Base-by-base conservation (phyloP, 805 yeast genomes). In the Saccharomyces jurei region DNA sequence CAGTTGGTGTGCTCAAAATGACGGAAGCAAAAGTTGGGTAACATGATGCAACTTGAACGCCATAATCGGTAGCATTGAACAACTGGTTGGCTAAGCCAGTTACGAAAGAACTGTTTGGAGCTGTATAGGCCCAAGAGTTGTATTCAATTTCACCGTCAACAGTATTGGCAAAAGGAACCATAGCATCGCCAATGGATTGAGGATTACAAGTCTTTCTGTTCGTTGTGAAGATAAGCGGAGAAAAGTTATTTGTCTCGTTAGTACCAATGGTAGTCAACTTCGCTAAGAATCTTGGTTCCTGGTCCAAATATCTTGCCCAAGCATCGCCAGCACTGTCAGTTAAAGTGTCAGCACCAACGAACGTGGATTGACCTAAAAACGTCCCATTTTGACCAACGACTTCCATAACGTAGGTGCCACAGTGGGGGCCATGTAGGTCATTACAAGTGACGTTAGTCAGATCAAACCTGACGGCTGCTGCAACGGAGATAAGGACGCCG, bases 11-110 rank as follows among this genome's bases (percentile, higher is more conserved):
- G 22, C 52, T 41, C 36, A 58, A 30, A 4, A 58, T 50, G 31
- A 50, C 55, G 25, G 61, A 30, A 10, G 51, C 29, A 28, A 58
- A 52, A 29, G 57, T 58, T 22, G 55, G 55, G 47, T 46, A 56
- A 47, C 61, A 58, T 29, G 50, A 44, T n/a, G 61, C 61, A 31
- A 55, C 51, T 50, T 56, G 61, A 30, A 58, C 58, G 41, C 59
- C 61, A 30, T 51, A 54, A 32, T 52, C 55, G 4, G 59, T 46
- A 41, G 61, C 51, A 29, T 58, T 54, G 30, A 58, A 46, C 48
- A 58, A 36, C 28, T 58, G 60, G 46, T 51, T 50, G 9, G 57
- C 57, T 46, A 58, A 49, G 2, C 54, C 59, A 13, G 53, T 52
- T 22, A 51, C 56, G 30, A 49, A 50, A 2, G 56, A 46, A 17